Percentiles rank a stretch among this genome's conserved stretches.
Evolutionary conservation across 176 grass and related monocot genomes (phyloP).

Genomic region (Elymus sibiricus): DNA sequence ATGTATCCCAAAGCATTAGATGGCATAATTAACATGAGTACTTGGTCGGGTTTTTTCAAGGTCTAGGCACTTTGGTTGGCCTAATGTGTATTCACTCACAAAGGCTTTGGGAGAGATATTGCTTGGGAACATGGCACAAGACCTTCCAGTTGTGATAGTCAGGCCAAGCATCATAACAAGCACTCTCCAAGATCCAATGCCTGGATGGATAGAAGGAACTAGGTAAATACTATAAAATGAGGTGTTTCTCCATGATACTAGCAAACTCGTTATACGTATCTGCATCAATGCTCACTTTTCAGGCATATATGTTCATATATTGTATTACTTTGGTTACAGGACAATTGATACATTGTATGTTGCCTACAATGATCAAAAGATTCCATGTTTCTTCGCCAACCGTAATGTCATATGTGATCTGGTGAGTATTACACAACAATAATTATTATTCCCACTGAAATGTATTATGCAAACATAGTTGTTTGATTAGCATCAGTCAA

Average conservation of each 20-base stretch:
- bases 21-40: background rate
- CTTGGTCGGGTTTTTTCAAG: background rate
- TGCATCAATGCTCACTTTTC: no score
- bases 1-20: background rate
- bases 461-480: no score
- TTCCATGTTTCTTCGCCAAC: background rate
- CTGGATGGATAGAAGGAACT: constrained; percentile 55
- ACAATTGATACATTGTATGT: background rate
- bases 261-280: background rate
- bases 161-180: constrained; percentile 51
- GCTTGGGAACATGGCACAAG: constrained; percentile 29
- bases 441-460: no score
- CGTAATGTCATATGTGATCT: background rate
- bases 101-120: constrained; percentile 68
- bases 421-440: background rate
- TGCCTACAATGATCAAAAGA: background rate
- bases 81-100: constrained; percentile 55
- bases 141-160: constrained; percentile 46
- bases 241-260: background rate
- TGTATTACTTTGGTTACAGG: background rate
- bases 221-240: constrained; percentile 10
- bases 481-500: no score
- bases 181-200: constrained; percentile 42
- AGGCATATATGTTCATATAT: no score
- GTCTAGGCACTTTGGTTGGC: constrained; percentile 52